Conservation (phyloP, 441 rosid genomes). For the Croton setiger region DNA sequence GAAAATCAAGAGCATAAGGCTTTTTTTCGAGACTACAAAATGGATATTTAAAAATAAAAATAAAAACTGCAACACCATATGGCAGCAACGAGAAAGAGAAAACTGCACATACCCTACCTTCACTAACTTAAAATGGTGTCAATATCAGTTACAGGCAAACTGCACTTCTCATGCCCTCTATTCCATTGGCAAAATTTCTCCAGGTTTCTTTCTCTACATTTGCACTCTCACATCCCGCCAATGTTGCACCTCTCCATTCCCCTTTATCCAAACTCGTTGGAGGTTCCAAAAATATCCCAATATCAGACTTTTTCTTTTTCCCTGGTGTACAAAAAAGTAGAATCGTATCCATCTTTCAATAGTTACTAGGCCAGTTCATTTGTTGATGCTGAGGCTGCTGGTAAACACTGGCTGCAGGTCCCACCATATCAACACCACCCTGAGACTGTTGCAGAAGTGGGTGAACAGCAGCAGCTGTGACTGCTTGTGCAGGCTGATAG, state of each 20-base stretch:
- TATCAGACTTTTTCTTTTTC: conserved; percentile 29
- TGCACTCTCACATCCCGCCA: conserved; percentile 32
- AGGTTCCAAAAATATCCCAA: conserved; percentile 40
- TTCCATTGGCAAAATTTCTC: conserved; percentile 28
- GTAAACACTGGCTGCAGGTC: conserved; percentile 68
- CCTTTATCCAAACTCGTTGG: conserved; percentile 37
- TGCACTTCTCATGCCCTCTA: conserved; percentile 31
- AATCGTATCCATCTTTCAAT: conserved; percentile 42
- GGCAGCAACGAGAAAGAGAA: conserved; percentile 32
- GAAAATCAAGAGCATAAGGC: conserved; percentile 13
- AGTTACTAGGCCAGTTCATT: conserved; percentile 86
- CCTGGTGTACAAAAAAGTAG: conserved; percentile 31
- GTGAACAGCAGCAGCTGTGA: conserved; percentile 64
- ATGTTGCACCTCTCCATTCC: conserved; percentile 28
- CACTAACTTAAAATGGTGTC: conserved; percentile 37
- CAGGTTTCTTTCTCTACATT: conserved; percentile 26
- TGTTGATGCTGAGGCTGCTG: conserved; percentile 96
- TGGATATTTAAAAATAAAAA: neutral
- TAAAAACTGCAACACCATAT: conserved; percentile 29
- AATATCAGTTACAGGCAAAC: conserved; percentile 40
- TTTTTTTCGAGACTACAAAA: conserved; percentile 22
- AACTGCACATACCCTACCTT: conserved; percentile 45
- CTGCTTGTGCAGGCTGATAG: conserved; percentile 79
- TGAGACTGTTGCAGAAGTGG: conserved; percentile 85
- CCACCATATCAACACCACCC: conserved; percentile 72